Evolutionary conservation across 257 asterid species (phyloP).

Genomic region (Solanum etuberosum): DNA sequence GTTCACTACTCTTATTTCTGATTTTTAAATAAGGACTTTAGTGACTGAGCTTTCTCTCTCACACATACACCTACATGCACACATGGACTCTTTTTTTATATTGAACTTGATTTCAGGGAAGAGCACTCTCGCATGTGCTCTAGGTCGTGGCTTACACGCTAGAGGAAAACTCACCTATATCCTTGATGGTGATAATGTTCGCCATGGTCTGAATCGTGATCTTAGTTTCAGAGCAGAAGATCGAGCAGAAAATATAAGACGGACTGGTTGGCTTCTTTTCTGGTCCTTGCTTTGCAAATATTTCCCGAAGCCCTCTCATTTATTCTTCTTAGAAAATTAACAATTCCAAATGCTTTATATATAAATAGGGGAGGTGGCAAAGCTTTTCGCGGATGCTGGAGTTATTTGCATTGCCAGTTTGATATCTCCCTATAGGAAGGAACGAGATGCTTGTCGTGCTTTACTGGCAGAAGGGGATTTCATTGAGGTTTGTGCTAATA

Average conservation of each 20-base stretch:
- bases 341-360: not conserved
- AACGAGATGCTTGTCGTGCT: conserved; percentile 87
- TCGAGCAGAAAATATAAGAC: conserved; percentile 89
- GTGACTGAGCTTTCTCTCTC: not conserved
- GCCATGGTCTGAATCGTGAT: conserved; percentile 89
- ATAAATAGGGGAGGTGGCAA: conserved; percentile 86
- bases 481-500: conserved; percentile 52
- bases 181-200: conserved; percentile 98
- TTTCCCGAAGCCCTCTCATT: not conserved
- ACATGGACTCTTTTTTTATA: not conserved
- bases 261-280: conserved; percentile 58
- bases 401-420: conserved; percentile 93
- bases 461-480: conserved; percentile 80
- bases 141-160: conserved; percentile 68
- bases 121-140: conserved; percentile 95
- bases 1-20: not conserved
- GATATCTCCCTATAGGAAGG: conserved; percentile 92
- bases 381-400: conserved; percentile 98
- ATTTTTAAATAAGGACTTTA: not conserved
- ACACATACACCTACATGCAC: not conserved
- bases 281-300: not conserved
- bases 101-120: conserved; percentile 48
- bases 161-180: conserved; percentile 79
- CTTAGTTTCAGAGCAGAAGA: conserved; percentile 90
- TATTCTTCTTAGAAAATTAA: not conserved